These are phyloP conservation scores for Vitis cinerea DNA, from an alignment of 164 flowering plant genomes.

Conservation along the genomic window DNA sequence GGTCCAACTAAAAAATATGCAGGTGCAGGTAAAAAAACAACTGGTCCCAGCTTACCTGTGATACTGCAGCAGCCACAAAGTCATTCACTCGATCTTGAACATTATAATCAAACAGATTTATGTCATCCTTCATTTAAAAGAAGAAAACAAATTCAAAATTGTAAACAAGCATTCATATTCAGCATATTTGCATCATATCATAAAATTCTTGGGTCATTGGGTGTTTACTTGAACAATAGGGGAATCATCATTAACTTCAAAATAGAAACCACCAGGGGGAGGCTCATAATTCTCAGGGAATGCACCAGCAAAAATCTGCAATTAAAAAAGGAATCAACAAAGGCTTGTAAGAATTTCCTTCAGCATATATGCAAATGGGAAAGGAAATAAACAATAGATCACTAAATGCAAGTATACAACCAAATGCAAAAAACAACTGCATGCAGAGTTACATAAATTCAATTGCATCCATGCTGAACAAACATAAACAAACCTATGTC, in stretches of 20 bases:
- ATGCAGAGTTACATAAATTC: not conserved
- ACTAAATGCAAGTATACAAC: not conserved
- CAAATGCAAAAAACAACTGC: not conserved
- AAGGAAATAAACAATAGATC: not conserved
- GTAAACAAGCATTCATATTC: not conserved
- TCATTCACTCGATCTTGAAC: conserved; percentile 49
- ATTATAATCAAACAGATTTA: conserved; percentile 49
- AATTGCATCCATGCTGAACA: not conserved
- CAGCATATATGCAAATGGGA: not conserved
- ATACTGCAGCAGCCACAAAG: conserved; percentile 50
- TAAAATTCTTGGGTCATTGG: not conserved
- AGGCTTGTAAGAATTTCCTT: not conserved
- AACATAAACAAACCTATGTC: not conserved
- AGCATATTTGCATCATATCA: not conserved
- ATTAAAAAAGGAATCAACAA: not conserved
- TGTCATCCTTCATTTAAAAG: conserved; percentile 35
- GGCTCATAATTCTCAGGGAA: conserved; percentile 53
- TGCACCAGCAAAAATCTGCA: conserved; percentile 52
- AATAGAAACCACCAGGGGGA: conserved; percentile 49
- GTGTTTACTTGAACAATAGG: conserved; percentile 45
- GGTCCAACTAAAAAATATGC: not conserved
- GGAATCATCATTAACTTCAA: conserved; percentile 46
- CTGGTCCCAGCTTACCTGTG: conserved; percentile 29
- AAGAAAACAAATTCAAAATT: not conserved
- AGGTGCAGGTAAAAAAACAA: not conserved